phyloP scores from a whole-genome alignment of 768 basidiomycete genomes.

The Mrakia gelida region DNA sequence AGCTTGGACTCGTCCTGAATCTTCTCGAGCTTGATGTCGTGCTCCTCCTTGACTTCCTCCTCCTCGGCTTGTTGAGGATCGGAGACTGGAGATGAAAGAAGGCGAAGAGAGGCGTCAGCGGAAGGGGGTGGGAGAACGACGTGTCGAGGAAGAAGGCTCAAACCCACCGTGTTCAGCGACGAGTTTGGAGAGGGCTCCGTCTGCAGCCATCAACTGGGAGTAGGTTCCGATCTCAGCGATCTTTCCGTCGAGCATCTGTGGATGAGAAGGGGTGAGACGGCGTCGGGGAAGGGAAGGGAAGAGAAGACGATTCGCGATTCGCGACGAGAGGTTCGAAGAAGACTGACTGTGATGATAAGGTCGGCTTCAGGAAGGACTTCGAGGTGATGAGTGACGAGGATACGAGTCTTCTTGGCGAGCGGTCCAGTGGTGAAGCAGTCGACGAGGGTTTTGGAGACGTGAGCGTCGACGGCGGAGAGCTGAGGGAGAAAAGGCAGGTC shows the following conservation, averaged over 20 bases:
- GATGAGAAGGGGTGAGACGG: neutral
- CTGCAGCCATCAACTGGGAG: constrained; percentile 41
- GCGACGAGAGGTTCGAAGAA: neutral
- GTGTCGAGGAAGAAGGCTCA: no score
- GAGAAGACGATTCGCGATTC: neutral
- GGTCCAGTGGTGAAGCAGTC: constrained; percentile 56
- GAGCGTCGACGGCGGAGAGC: constrained; percentile 63
- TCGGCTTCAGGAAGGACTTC: constrained; percentile 42
- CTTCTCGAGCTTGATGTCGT: constrained; percentile 20
- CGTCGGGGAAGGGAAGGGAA: no score
- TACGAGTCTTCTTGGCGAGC: constrained; percentile 54
- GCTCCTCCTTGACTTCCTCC: constrained; percentile 36
- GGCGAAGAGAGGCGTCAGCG: no score
- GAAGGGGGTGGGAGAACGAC: no score
- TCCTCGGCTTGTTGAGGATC: constrained; percentile 56
- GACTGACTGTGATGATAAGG: constrained; percentile 41
- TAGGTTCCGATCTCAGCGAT: constrained; percentile 29
- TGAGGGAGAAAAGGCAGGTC: no score
- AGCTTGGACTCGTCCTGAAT: neutral
- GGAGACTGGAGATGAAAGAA: constrained; percentile 37
- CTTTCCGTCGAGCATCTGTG: constrained; percentile 30
- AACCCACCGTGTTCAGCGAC: constrained; percentile 60
- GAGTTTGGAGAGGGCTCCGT: constrained; percentile 68
- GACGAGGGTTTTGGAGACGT: constrained; percentile 66
- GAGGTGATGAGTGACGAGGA: constrained; percentile 52